Base-by-base conservation (phyloP, 2,329 filamentous ascomycete species). In the Cadophora sp. region DNA sequence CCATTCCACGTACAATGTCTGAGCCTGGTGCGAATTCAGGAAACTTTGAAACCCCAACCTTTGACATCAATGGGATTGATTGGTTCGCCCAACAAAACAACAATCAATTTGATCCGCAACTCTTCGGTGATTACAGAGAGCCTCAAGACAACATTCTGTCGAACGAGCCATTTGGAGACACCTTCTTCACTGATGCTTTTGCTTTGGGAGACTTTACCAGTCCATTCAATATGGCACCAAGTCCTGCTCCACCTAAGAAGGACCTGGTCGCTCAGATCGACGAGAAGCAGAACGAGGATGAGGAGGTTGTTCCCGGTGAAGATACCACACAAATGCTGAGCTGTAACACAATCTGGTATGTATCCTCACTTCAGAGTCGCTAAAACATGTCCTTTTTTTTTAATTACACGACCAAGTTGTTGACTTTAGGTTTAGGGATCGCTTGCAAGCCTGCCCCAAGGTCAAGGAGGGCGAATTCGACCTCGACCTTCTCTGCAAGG, bases 311-410 rank as follows among this genome's bases (percentile, higher is more conserved):
- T 19, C 87, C 87, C 11, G 86, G 83, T 11, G 86, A 87, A 68
- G 84, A 89, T 71, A 83, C 84, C 64, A 83, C 86, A 37, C 84
- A 91, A 73, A 86, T 93, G 76, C 85, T 97, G 75, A 93, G 88
- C 68, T 97, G 94, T 81, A 94, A 92, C 74, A 94, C 96, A 78
- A 94, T 98, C 62, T 98, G 95, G 95, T 97, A 87, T 77, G 92
- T 83, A 29, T 58, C 53, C 29, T 12, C 12, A 24, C 2, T 37
- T 9, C 34, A 37, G 34, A 8, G 22, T 59, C 31, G 56, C 31
- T 59, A 43, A 43, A 51, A 27, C 26, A 24, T 29, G 31, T 11
- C 27, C 43, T 19, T 24, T 27, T 60, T 12, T 40, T 56, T 29
- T 34, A 26, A 53, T 56, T 50, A 62, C 37, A 29, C 11, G 43